Base-by-base conservation (phyloP, 1,284 basidiomycete genomes). In the Apiotrichum sp. region DNA sequence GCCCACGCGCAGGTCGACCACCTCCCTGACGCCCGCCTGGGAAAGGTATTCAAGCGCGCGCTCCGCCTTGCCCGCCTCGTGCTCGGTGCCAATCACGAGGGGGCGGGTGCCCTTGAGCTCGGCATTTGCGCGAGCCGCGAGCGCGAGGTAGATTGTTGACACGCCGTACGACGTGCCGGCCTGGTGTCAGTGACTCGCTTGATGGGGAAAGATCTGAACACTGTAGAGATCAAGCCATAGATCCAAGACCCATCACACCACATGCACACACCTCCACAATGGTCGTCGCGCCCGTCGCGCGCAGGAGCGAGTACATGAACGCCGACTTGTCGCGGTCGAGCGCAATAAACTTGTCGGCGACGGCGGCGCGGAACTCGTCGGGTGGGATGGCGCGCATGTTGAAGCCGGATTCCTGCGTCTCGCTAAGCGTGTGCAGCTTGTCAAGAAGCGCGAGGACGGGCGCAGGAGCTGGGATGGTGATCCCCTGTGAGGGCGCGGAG, bases 131-230 rank as follows among this genome's bases (percentile, higher is more conserved):
- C 35, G 9, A 0, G 65, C 62, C 10, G 68, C 68, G 10, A 70
- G 59, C 3, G 68, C 60, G 6, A 70, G 64, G 56, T 70, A 70
- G 53, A 70, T 67, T 14, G 68, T 70, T 16, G 57, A 61, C 11
- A 70, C 68, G 35, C 68, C 68, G 36, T 55, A 70, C 42, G 62
- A 64, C 22, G 68, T 70, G 6, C 68, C 68, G 1, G 61, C 66
- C 65, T 68, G 39, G 2, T 4, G 14, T 45, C 11, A 35, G 34
- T 4, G 40, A 2, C 40, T 8, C n/a, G 10, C 9, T 34, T 13
- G 10, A 11, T 41, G 9, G 6, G 10, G 9, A 8, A 41, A 14
- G 11, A 41, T n/a, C 8, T 14, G 6, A 41, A 16, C 6, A 13
- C 40, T 6, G 40, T 41, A 14, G 6, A 41, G 40, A 41, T 13